Evolutionary conservation across 768 basidiomycete species (phyloP).

Genomic region (Kwoniella newhampshirensis): DNA sequence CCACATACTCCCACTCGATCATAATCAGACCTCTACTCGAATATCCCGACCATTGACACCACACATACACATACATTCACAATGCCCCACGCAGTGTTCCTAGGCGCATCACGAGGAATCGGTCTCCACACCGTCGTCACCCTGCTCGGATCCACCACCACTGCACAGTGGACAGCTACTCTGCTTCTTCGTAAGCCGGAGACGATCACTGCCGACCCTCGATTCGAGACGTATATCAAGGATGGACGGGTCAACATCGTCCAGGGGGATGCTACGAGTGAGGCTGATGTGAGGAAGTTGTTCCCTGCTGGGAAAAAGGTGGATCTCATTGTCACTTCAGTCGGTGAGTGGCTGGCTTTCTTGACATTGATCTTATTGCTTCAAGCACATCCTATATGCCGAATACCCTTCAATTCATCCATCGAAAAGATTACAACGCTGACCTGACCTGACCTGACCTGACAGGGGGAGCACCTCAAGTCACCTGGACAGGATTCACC

Average conservation of each 20-base stretch:
- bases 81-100: conserved; percentile 20
- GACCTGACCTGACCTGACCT: neutral
- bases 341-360: conserved; percentile 20
- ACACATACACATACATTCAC: too few species aligned
- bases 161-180: conserved; percentile 5
- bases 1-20: too few species aligned
- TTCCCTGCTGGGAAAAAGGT: conserved; percentile 19
- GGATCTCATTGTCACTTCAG: conserved; percentile 25
- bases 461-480: conserved; percentile 14
- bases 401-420: too few species aligned
- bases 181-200: conserved; percentile 28
- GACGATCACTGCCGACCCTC: conserved; percentile 6
- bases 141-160: conserved; percentile 4
- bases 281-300: conserved; percentile 14
- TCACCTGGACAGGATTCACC: conserved; percentile 17
- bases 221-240: conserved; percentile 12
- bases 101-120: conserved; percentile 26
- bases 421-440: too few species aligned
- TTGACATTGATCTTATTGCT: neutral
- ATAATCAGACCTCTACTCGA: too few species aligned
- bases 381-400: too few species aligned
- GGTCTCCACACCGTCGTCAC: conserved; percentile 12
- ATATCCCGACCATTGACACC: too few species aligned
- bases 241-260: conserved; percentile 14
- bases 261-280: conserved; percentile 25